phyloP scores from a whole-genome alignment of 2,329 filamentous ascomycete species.

The Exophiala dermatitidis region DNA sequence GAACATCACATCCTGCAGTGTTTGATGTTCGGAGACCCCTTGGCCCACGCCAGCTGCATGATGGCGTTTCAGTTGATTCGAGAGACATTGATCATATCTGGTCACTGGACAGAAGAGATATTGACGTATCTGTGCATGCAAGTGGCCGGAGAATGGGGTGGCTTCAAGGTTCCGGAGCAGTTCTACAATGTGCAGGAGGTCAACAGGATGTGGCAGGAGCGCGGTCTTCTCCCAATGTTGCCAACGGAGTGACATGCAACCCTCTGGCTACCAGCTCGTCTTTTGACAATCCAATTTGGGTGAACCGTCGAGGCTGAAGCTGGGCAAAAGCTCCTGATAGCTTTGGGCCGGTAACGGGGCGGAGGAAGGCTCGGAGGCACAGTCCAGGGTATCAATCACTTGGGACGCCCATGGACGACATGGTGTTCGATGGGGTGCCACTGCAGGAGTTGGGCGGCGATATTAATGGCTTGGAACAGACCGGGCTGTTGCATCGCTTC shows the following conservation, averaged over 20 bases:
- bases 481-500: too few relatives aligned
- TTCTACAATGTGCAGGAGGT: constrained; percentile 16
- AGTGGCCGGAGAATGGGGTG: constrained; percentile 18
- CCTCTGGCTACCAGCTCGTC: neutral
- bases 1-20: constrained; percentile 10
- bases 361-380: too few relatives aligned
- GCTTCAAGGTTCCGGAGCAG: constrained; percentile 11
- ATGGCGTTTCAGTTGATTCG: constrained; percentile 14
- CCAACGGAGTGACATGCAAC: neutral
- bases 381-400: too few relatives aligned
- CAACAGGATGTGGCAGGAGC: constrained; percentile 5
- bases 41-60: constrained; percentile 8
- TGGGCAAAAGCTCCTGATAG: too few relatives aligned
- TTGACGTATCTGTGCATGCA: constrained; percentile 18
- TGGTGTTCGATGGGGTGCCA: too few relatives aligned
- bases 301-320: too few relatives aligned
- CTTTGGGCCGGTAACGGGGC: too few relatives aligned
- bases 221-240: neutral
- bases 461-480: too few relatives aligned
- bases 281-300: neutral
- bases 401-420: too few relatives aligned
- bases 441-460: too few relatives aligned
- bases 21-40: constrained; percentile 7
- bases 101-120: constrained; percentile 14
- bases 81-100: constrained; percentile 9